These are phyloP conservation scores for Falciphora oryzae DNA, from an alignment of 2,329 filamentous ascomycete species.

Conservation along the genomic window DNA sequence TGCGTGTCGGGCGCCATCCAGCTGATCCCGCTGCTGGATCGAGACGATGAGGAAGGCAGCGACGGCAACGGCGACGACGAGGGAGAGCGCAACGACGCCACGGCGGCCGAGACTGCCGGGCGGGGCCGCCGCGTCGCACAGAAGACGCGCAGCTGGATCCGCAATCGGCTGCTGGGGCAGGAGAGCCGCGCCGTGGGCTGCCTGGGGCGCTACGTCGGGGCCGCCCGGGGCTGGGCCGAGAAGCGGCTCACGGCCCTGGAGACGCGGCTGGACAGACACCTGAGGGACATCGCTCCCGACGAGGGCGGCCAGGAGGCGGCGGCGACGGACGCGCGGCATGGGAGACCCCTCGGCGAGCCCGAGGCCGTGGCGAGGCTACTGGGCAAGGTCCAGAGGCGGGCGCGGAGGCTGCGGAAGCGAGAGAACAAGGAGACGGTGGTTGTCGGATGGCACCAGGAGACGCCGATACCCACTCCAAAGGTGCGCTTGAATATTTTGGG, in stretches of 20 bases:
- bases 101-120: no score
- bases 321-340: no score
- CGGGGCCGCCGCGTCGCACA: no score
- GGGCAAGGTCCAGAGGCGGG: not conserved
- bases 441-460: not conserved
- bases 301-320: no score
- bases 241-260: not conserved
- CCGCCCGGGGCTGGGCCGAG: not conserved
- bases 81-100: no score
- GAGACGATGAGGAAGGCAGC: not conserved
- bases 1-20: not conserved
- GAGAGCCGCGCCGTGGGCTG: not conserved
- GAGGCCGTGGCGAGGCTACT: not conserved
- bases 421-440: not conserved
- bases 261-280: not conserved
- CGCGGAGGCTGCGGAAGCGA: not conserved
- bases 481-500: not conserved
- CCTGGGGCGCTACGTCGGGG: not conserved
- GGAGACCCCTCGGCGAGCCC: not conserved
- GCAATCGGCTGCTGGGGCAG: not conserved
- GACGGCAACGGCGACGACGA: not conserved
- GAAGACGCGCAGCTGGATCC: not conserved
- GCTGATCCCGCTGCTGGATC: not conserved
- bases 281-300: not conserved
- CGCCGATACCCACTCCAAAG: no score